Percentiles rank a stretch among this genome's conserved stretches.
Conservation (phyloP, 495 filamentous ascomycete genomes). For the Xylaria acuta region DNA sequence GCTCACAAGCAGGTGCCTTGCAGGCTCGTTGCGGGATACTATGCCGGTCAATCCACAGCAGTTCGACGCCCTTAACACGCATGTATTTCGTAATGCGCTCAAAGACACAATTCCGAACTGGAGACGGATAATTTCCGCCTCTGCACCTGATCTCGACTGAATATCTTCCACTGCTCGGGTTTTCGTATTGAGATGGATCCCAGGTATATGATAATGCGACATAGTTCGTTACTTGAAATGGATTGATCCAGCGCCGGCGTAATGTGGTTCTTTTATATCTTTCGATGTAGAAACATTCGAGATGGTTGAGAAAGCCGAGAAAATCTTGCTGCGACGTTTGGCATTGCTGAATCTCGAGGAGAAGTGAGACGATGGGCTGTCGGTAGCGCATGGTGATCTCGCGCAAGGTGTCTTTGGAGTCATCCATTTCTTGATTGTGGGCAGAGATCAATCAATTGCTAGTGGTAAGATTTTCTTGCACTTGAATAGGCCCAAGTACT, state of each 20-base stretch:
- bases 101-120: slow-evolving; percentile 10
- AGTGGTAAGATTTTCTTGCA: too few relatives aligned
- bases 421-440: neutral
- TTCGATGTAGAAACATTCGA: neutral
- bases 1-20: neutral
- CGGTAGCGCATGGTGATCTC: neutral
- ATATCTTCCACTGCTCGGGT: slow-evolving; percentile 14
- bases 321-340: neutral
- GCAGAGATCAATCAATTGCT: too few relatives aligned
- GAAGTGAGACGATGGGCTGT: neutral
- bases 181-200: slow-evolving; percentile 28
- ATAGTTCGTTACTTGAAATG: slow-evolving; percentile 20
- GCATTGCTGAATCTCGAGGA: neutral
- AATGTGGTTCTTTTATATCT: neutral
- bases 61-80: slow-evolving; percentile 1
- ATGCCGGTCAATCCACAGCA: slow-evolving; percentile 37
- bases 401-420: neutral
- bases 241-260: slow-evolving; percentile 16
- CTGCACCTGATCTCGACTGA: slow-evolving; percentile 12
- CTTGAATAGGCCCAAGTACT: too few relatives aligned
- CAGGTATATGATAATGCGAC: slow-evolving; percentile 35
- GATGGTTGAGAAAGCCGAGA: neutral
- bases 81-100: slow-evolving; percentile 32
- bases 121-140: neutral
- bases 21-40: slow-evolving; percentile 33